Evolutionary conservation across 2,329 filamentous ascomycete genomes (phyloP).

Genomic region (Ceratocystiopsis minuta): DNA sequence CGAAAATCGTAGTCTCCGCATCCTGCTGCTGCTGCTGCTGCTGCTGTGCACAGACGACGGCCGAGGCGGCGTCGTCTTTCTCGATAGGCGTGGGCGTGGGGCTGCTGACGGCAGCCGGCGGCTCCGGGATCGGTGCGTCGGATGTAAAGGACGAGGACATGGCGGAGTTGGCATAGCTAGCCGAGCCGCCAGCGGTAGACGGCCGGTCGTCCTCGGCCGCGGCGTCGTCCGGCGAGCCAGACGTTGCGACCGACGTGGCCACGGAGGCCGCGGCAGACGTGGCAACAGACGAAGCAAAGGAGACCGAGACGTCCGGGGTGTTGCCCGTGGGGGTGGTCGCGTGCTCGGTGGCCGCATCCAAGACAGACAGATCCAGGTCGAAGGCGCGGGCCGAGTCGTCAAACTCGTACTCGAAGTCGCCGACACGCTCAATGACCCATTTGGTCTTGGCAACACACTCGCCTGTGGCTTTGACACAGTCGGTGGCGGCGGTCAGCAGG

Average conservation of each 20-base stretch:
- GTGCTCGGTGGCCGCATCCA: slow-evolving; percentile 25
- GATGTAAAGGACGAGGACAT: slow-evolving; percentile 14
- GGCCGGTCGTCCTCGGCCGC: slow-evolving; percentile 1
- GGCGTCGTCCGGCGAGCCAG: background rate
- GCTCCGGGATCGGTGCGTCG: too few relatives aligned
- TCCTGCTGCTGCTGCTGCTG: background rate
- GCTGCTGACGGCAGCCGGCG: too few relatives aligned
- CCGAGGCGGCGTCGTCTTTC: background rate
- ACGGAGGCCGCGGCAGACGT: slow-evolving; percentile 4
- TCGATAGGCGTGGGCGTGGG: background rate
- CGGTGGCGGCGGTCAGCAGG: slow-evolving; percentile 62
- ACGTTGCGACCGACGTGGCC: slow-evolving; percentile 1
- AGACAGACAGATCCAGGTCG: slow-evolving; percentile 38
- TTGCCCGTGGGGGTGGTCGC: background rate
- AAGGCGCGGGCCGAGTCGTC: slow-evolving; percentile 31
- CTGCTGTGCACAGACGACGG: background rate
- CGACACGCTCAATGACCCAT: slow-evolving; percentile 68
- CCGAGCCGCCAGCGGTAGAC: slow-evolving; percentile 12
- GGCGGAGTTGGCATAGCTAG: slow-evolving; percentile 14
- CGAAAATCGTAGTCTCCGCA: background rate
- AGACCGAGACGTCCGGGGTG: too few relatives aligned
- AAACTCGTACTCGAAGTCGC: slow-evolving; percentile 77
- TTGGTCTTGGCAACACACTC: slow-evolving; percentile 82
- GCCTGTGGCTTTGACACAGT: slow-evolving; percentile 75
- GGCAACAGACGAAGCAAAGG: too few relatives aligned